Percentiles rank a stretch among this genome's conserved stretches.
Conservation (phyloP, 176 grass and related monocot species). For the Aegilops tauschii region DNA sequence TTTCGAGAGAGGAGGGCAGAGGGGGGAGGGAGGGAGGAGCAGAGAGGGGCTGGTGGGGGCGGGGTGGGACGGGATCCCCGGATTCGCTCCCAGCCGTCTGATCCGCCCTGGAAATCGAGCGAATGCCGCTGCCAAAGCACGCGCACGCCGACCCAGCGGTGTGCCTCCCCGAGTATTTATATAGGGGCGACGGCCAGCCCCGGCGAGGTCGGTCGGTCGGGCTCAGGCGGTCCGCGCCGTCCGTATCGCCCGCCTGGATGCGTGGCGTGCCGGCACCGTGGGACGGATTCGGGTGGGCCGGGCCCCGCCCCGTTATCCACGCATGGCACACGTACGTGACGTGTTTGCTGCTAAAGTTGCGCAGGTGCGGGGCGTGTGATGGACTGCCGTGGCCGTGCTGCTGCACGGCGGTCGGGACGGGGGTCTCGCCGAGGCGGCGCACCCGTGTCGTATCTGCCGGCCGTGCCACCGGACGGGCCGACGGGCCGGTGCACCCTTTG, state of each 20-base stretch:
- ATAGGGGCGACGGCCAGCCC: not conserved
- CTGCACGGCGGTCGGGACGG: not conserved
- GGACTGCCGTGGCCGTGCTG: not conserved
- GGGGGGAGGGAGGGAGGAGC: not conserved
- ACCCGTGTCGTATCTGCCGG: not conserved
- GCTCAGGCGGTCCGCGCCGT: constrained; percentile 26
- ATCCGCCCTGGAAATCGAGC: constrained; percentile 41
- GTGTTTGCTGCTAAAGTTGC: not conserved
- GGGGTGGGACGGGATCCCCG: constrained; percentile 24
- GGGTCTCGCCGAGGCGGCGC: not conserved
- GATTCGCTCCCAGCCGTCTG: constrained; percentile 54
- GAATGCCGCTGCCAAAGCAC: not conserved
- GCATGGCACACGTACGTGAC: not conserved
- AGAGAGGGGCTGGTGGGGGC: not conserved
- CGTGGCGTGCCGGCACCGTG: not conserved
- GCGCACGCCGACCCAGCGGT: constrained; percentile 13
- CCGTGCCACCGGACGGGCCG: not conserved
- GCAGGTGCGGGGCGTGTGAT: not conserved
- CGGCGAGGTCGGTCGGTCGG: not conserved
- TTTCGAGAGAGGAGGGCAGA: not conserved
- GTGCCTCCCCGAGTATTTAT: constrained; percentile 26
- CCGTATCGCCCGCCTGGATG: constrained; percentile 27
- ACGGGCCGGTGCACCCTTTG: too few relatives aligned
- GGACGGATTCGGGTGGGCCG: not conserved
- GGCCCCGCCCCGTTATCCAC: not conserved